Evolutionary conservation across 225 moss, liverwort and hornwort genomes (phyloP), one percentile per base, ranked within the genome.

Genomic region (Asterella californica): DNA sequence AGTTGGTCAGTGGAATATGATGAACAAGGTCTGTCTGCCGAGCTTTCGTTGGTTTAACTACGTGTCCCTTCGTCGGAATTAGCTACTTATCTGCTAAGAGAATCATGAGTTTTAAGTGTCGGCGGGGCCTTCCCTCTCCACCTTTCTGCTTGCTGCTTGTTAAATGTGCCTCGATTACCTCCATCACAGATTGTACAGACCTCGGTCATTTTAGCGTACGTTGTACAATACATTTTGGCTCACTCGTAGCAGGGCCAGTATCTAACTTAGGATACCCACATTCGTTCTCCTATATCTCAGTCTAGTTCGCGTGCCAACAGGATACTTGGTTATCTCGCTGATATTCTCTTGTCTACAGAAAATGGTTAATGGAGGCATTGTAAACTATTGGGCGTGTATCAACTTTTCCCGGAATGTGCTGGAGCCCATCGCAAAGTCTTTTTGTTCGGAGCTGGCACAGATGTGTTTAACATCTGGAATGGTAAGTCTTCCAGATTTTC

Each of bases 1-100:
- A 76, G 90, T 99, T 72, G 99, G 99, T 0, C 99, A 99, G 80
- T 99, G 99, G 99, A 99, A 99, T 5, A 99, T 99, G 99, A 99
- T 99, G 99, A 95, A 99, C 10, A 99, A 99, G 87, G 97, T 99
- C 15, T 34, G 42, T 37, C 7, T 15, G 15, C 29, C 64, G 27
- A 64, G 14, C 54, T 34, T 34, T 38, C 37, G 5, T 54, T 24
- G 54, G n/a, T n/a, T n/a, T 33, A 15, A 10, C 15, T 2, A n/a
- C 70, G 9, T 70, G 12, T 21, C 60, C 10, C 15, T 59, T 59
- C 17, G 2, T 2, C 24, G 2, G 24, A 59, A 59, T 59, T 24
- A 59, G 17, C 11, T 59, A 2, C 5, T 59, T 3, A 59, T 17
- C 57, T 24, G n/a, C n/a, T n/a, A n/a, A n/a, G n/a, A n/a, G n/a